These are phyloP conservation scores for Fusarium graminum DNA, from an alignment of 2,329 filamentous ascomycete genomes.

Conservation along the genomic window DNA sequence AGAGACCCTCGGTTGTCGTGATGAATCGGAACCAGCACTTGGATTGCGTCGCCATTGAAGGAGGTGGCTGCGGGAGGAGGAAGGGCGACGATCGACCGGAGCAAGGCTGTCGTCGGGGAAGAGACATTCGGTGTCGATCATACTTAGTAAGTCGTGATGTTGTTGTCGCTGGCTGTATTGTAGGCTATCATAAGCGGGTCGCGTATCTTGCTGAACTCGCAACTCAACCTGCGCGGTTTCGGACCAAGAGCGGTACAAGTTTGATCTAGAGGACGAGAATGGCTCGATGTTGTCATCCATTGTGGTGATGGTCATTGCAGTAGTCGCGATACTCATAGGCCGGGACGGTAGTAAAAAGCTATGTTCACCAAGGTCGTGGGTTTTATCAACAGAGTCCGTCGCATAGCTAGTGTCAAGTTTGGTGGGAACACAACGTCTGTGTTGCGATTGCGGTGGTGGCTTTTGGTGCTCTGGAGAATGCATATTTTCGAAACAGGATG, in stretches of 20 bases:
- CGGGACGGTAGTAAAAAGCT: conserved; percentile 47
- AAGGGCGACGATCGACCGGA: conserved; percentile 43
- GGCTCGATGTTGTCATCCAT: conserved; percentile 19
- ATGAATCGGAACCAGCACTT: conserved; percentile 33
- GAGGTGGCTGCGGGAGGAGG: conserved; percentile 49
- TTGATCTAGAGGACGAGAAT: conserved; percentile 19
- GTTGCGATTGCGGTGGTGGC: conserved; percentile 32
- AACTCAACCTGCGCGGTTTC: conserved; percentile 41
- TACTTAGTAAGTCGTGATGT: conserved; percentile 42
- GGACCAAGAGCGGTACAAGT: conserved; percentile 29
- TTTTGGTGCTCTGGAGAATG: conserved; percentile 35
- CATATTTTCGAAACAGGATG: conserved; percentile 37
- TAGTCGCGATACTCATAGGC: conserved; percentile 45
- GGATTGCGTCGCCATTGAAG: conserved; percentile 42
- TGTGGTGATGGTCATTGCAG: conserved; percentile 32
- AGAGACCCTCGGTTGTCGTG: conserved; percentile 44
- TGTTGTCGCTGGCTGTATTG: conserved; percentile 34
- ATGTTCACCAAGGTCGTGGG: conserved; percentile 37
- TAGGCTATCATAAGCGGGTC: conserved; percentile 17
- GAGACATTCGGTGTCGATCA: conserved; percentile 43
- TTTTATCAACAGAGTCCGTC: conserved; percentile 22
- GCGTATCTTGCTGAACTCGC: conserved; percentile 30
- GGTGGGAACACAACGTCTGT: conserved; percentile 27
- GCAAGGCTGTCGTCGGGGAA: conserved; percentile 36
- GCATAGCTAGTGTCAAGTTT: conserved; percentile 30